Base-by-base conservation (phyloP, 1,284 basidiomycete genomes). In the Rhodotorula sp. region DNA sequence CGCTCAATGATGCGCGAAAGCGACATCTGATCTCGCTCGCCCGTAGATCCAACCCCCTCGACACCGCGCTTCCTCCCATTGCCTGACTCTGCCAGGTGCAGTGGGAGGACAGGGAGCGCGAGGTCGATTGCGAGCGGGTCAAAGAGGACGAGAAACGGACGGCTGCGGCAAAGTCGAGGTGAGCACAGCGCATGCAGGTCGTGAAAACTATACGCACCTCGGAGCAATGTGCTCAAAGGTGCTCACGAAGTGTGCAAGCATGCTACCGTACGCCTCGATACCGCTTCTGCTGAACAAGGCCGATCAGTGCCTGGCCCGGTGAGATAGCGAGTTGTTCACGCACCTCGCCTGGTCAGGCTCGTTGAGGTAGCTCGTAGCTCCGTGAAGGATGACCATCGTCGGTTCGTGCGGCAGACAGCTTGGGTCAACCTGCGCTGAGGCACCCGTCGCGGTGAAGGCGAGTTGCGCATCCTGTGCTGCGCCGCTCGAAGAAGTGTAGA, bases 331-430 rank as follows among this genome's bases (percentile, higher is more conserved):
- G 23, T 23, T 7, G 13, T 3, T 17, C n/a, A 41, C 63, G 34
- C 25, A 72, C 73, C 41, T 44, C 14, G 59, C 44, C 12, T 56
- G 48, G 44, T 19, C 44, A 12, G 53, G 50, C 23, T 74, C 72
- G 3, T 66, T 55, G 14, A 71, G 60, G 44, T 74, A 74, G 27
- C 62, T 57, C 41, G 66, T 67, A 4, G 68, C 56, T 17, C 58
- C 60, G 50, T 76, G 70, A 7, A 76, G 66, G 27, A 76, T 60
- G 17, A 76, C 72, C 4, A 76, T 42, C 7, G 70, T 70, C 10
- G 74, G 72, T 5, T 50, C 53, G 53, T 64, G 25, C 3, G 61
- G 56, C 4, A 76, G 58, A 23, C 66, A 70, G 46, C 67, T 71
- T 8, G 74, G 72, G 19, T 76, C 70, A 7, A n/a, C n/a, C 8